These are phyloP conservation scores for Trypethelium eluteriae DNA, from an alignment of 495 filamentous ascomycete genomes.

Conservation along the genomic window DNA sequence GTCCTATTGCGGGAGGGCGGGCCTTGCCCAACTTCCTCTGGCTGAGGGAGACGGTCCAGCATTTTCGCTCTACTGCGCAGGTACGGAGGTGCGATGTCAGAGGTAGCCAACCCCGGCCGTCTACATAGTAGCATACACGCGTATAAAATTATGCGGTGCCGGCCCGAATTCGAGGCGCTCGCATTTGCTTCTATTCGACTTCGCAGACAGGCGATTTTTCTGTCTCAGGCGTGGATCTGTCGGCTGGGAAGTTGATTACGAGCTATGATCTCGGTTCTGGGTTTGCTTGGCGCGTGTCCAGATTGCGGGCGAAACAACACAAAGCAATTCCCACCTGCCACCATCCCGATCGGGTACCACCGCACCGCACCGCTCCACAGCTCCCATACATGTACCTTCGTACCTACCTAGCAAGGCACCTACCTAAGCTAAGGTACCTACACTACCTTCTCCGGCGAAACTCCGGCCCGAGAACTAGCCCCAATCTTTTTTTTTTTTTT, in stretches of 20 bases:
- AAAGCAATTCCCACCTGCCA: slow-evolving; percentile 4
- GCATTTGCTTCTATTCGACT: too few species aligned
- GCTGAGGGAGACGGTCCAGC: slow-evolving; percentile 9
- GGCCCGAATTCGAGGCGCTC: neutral
- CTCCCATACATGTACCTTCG: neutral
- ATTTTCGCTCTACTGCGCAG: slow-evolving; percentile 11
- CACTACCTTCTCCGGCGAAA: neutral
- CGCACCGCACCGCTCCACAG: too few species aligned
- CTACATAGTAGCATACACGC: neutral
- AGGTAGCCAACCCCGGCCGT: neutral
- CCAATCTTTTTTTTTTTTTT: neutral
- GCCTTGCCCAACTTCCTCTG: slow-evolving; percentile 4
- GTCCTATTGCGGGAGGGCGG: slow-evolving; percentile 5
- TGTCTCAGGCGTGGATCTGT: neutral
- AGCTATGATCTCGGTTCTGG: neutral
- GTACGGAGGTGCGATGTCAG: slow-evolving; percentile 11
- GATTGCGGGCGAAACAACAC: slow-evolving; percentile 9
- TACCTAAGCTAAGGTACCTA: neutral
- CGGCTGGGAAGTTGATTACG: slow-evolving; percentile 1
- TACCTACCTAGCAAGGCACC: neutral
- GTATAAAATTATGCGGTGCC: neutral
- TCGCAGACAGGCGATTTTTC: too few species aligned
- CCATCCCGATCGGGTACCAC: neutral
- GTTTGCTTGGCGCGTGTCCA: slow-evolving; percentile 10
- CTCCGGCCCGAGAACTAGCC: neutral